Percentiles rank a stretch among this genome's conserved stretches.
phyloP scores from a whole-genome alignment of 768 basidiomycete genomes.

The Boletellus ananas region DNA sequence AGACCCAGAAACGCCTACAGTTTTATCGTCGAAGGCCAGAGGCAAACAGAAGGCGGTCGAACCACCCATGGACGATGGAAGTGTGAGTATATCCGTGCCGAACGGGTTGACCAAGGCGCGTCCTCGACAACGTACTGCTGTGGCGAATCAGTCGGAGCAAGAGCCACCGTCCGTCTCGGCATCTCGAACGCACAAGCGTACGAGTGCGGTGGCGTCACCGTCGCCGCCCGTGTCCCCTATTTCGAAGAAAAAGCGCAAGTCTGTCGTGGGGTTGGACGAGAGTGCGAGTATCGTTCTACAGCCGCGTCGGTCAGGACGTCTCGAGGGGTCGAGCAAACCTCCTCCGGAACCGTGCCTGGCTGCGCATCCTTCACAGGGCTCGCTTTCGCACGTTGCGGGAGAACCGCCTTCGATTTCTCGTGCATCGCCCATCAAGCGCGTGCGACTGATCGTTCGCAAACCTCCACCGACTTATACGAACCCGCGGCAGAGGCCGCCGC shows the following conservation, averaged over 20 bases:
- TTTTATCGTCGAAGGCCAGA: conserved; percentile 27
- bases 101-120: conserved; percentile 13
- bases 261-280: conserved; percentile 3
- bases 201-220: conserved; percentile 18
- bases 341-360: neutral
- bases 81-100: conserved; percentile 8
- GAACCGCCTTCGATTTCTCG: conserved; percentile 8
- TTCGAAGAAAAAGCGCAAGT: conserved; percentile 27
- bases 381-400: neutral
- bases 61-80: conserved; percentile 5
- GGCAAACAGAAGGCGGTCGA: conserved; percentile 32
- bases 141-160: neutral
- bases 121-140: conserved; percentile 4
- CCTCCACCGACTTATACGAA: conserved; percentile 61
- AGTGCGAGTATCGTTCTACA: neutral
- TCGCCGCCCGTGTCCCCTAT: conserved; percentile 18
- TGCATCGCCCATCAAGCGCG: conserved; percentile 47
- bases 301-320: conserved; percentile 19
- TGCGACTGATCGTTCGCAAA: conserved; percentile 61
- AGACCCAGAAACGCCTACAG: neutral
- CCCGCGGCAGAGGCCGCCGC: conserved; percentile 62
- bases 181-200: conserved; percentile 24
- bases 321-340: conserved; percentile 14
- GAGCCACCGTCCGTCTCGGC: conserved; percentile 8
- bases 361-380: neutral